These are phyloP conservation scores for Lumnitzera littorea DNA, from an alignment of 345 rosid genomes.

Conservation along the genomic window DNA sequence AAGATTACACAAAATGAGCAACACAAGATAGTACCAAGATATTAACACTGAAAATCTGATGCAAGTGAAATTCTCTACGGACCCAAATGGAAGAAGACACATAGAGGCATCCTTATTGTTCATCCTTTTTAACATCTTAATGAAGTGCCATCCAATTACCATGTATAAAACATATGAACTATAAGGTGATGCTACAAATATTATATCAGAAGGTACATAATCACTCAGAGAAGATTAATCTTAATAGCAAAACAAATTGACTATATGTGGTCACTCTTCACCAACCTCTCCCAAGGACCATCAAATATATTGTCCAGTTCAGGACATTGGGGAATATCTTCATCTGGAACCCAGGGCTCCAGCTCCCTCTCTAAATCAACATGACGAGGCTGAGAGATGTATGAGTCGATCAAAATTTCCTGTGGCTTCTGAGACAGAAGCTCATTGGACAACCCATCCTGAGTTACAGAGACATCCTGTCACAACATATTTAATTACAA, in stretches of 20 bases:
- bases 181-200: too few species aligned
- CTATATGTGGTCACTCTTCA: neutral
- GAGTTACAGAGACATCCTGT: conserved; percentile 75
- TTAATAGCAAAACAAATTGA: neutral
- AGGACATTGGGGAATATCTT: conserved; percentile 49
- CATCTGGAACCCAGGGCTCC: conserved; percentile 82
- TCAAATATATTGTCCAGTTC: conserved; percentile 72
- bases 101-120: too few species aligned
- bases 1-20: too few species aligned
- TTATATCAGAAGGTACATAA: too few species aligned
- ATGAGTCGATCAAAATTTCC: conserved; percentile 76
- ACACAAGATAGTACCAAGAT: too few species aligned
- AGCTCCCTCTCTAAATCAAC: conserved; percentile 71
- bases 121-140: too few species aligned
- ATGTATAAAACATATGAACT: too few species aligned
- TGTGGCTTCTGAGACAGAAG: conserved; percentile 42
- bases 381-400: conserved; percentile 54
- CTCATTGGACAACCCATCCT: conserved; percentile 46
- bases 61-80: too few species aligned
- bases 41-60: too few species aligned
- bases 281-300: conserved; percentile 54
- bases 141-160: too few species aligned
- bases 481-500: conserved; percentile 8
- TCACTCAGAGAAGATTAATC: neutral
- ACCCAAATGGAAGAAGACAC: too few species aligned